Evolutionary conservation across 768 basidiomycete species (phyloP).

Genomic region (Boletus rubescentipes): DNA sequence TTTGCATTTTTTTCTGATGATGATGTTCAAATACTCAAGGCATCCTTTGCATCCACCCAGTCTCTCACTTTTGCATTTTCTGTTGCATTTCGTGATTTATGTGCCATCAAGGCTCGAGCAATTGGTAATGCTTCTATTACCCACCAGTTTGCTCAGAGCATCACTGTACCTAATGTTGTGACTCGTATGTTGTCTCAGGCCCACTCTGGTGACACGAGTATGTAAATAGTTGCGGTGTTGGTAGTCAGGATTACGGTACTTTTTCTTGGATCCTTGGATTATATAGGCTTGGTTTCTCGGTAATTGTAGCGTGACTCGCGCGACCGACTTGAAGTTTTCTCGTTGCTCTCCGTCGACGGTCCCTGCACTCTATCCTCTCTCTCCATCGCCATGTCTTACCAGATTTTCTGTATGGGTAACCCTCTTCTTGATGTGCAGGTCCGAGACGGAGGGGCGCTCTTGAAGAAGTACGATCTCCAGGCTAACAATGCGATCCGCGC

Average conservation of each 20-base stretch:
- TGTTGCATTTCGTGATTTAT: constrained; percentile 54
- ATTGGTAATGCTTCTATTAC: constrained; percentile 23
- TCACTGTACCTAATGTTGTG: constrained; percentile 22
- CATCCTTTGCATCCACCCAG: constrained; percentile 53
- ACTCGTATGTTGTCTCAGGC: constrained; percentile 21
- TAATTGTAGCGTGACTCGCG: constrained; percentile 1
- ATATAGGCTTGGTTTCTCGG: not conserved
- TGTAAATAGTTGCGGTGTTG: not conserved
- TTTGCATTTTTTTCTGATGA: constrained; percentile 28
- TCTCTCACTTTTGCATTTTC: constrained; percentile 44
- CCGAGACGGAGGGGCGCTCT: constrained; percentile 74
- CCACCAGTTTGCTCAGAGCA: constrained; percentile 24
- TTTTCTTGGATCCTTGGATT: not conserved
- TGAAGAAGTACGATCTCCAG: constrained; percentile 88
- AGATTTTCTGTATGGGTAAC: constrained; percentile 90
- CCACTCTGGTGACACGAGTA: constrained; percentile 1
- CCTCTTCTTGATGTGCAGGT: constrained; percentile 97
- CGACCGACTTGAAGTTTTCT: not conserved
- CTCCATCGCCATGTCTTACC: constrained; percentile 48
- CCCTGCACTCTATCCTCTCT: constrained; percentile 1
- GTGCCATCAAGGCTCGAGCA: constrained; percentile 53
- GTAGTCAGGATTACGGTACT: not conserved
- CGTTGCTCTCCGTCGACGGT: constrained; percentile 15
- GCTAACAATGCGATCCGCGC: constrained; percentile 97
- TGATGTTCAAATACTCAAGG: constrained; percentile 42